These are phyloP conservation scores for Bruguiera hainesii DNA, from an alignment of 441 rosid species.

Conservation along the genomic window DNA sequence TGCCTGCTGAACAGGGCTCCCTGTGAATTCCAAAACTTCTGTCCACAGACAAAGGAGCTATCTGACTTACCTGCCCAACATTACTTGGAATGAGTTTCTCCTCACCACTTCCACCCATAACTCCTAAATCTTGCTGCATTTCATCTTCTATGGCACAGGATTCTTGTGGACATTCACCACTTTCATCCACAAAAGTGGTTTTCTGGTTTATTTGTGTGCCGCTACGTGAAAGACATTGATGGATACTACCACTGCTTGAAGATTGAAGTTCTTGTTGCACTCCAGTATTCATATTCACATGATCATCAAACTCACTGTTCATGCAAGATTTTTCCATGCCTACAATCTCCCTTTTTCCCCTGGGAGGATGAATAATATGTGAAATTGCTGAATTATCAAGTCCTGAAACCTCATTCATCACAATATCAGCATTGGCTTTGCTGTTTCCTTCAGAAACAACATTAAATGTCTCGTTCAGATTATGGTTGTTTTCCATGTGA, in stretches of 20 bases:
- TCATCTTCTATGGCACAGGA: conserved; percentile 25
- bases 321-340: conserved; percentile 19
- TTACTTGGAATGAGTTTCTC: conserved; percentile 17
- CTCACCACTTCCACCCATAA: conserved; percentile 23
- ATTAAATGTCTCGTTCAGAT: conserved; percentile 19
- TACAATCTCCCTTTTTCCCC: conserved; percentile 17
- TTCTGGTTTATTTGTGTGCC: conserved; percentile 23
- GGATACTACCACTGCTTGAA: conserved; percentile 21
- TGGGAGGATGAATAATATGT: conserved; percentile 12
- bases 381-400: conserved; percentile 17
- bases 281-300: conserved; percentile 24
- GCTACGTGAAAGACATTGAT: conserved; percentile 7
- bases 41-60: conserved; percentile 4
- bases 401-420: conserved; percentile 8
- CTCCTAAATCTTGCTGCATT: conserved; percentile 30
- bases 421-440: conserved; percentile 12
- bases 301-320: conserved; percentile 24
- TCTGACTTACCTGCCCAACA: conserved; percentile 12
- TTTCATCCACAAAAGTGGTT: conserved; percentile 24
- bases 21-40: conserved; percentile 21
- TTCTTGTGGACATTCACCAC: conserved; percentile 22
- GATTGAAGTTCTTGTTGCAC: conserved; percentile 27
- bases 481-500: conserved; percentile 12
- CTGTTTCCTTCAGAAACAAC: conserved; percentile 25
- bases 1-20: conserved; percentile 19